Conservation (phyloP, 2,329 filamentous ascomycete genomes). For the Metarhizium humberi region DNA sequence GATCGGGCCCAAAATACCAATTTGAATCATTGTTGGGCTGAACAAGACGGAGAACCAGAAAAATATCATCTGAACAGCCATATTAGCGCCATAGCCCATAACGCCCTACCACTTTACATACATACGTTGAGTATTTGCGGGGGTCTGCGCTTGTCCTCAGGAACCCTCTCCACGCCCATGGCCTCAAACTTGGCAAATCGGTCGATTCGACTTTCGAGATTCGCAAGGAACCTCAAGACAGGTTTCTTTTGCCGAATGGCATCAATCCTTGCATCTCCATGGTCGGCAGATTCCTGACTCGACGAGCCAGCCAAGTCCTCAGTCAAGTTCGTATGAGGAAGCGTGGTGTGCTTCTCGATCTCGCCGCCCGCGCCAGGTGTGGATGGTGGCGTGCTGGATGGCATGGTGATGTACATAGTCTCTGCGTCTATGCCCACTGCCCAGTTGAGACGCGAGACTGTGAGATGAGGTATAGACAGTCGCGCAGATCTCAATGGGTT, state of each 20-base stretch:
- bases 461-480: neutral
- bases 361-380: neutral
- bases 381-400: neutral
- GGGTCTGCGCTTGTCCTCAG: slow-evolving; percentile 3
- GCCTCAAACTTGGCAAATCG: slow-evolving; percentile 3
- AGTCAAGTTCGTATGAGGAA: neutral
- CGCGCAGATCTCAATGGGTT: neutral
- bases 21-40: slow-evolving; percentile 7
- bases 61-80: slow-evolving; percentile 6
- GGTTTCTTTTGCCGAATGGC: neutral
- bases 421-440: too few species aligned
- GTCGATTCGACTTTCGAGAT: slow-evolving; percentile 3
- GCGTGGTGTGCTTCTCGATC: neutral
- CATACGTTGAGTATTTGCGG: slow-evolving; percentile 2
- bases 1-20: slow-evolving; percentile 8
- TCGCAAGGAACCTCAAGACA: neutral
- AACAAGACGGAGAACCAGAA: slow-evolving; percentile 9
- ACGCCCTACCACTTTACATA: neutral
- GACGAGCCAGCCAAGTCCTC: neutral
- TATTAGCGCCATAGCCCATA: neutral
- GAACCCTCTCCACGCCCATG: slow-evolving; percentile 4
- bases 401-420: neutral
- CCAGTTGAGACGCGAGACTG: neutral
- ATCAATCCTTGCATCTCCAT: neutral
- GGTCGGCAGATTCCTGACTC: neutral